Base-by-base conservation (phyloP, 176 grass and related monocot species). In the Musa itinerans region DNA sequence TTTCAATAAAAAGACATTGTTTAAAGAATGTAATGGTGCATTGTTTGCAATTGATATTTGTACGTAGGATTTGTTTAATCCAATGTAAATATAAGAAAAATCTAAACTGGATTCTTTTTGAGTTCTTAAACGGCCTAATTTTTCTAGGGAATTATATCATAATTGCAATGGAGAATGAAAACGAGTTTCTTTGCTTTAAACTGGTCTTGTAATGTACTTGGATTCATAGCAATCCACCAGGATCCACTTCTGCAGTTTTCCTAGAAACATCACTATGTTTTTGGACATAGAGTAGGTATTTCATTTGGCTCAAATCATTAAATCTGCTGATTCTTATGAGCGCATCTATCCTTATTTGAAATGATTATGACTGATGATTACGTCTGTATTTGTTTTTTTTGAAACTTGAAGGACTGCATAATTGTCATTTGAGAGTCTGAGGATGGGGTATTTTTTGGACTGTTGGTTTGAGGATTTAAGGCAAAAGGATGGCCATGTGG, bases 381-480 rank as follows among this genome's bases (percentile, higher is more conserved):
- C 8, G n/a, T 54, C 2, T 61, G 17, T 61, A 61, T n/a, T 61
- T 61, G 14, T 20, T 61, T 61, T 61, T 20, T 54, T 54, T 61
- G 57, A 61, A 61, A 61, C 57, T 61, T 61, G 57, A 61, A 61
- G 57, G 57, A 61, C 13, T 61, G 8, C 57, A 61, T 61, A 61
- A 61, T 58, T 61, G 8, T 61, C 57, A 61, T 61, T n/a, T 61
- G 57, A 61, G 63, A 68, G 64, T 63, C 16, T 29, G 63, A 78
- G 52, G 76, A 54, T 78, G 63, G 50, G 11, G 11, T 78, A 24
- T 71, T 78, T 68, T 69, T 58, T 52, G 65, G 68, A 20, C 53
- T n/a, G 48, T 80, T 43, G 27, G 59, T 85, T 81, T 73, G 78
- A 72, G 71, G 83, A 74, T 81, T 59, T 16, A 74, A 66, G 63